A percentile compares a stretch with the other conserved stretches of the same genome.
Evolutionary conservation across 495 filamentous ascomycete genomes (phyloP).

Genomic region (Aspergillus mulundensis): DNA sequence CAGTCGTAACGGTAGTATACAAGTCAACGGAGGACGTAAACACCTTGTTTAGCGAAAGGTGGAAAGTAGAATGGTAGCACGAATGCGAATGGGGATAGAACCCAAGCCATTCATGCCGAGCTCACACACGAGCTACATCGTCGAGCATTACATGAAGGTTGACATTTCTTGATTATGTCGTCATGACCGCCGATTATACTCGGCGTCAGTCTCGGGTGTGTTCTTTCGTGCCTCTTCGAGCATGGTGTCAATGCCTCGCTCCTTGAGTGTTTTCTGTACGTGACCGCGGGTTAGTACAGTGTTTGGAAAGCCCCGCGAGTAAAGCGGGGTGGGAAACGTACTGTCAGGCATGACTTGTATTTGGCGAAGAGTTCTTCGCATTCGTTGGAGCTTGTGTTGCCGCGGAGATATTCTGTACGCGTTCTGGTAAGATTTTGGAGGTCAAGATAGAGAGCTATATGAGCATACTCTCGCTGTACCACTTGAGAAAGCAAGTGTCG

Average conservation of each 20-base stretch:
- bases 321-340: slow-evolving; percentile 47
- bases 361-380: slow-evolving; percentile 79
- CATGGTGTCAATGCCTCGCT: slow-evolving; percentile 81
- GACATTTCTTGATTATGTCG: not conserved
- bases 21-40: not conserved
- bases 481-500: slow-evolving; percentile 89
- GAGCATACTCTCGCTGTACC: slow-evolving; percentile 88
- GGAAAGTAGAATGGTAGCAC: not conserved
- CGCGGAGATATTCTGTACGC: slow-evolving; percentile 75
- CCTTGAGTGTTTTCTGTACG: slow-evolving; percentile 69
- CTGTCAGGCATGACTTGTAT: slow-evolving; percentile 76
- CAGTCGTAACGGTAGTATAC: slow-evolving; percentile 4
- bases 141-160: not conserved
- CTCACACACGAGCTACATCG: not conserved
- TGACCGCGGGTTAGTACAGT: slow-evolving; percentile 9
- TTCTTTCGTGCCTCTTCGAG: slow-evolving; percentile 79
- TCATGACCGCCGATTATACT: slow-evolving; percentile 53
- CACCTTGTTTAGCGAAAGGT: not conserved
- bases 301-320: too few species aligned
- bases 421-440: not conserved
- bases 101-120: too few species aligned
- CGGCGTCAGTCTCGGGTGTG: slow-evolving; percentile 73
- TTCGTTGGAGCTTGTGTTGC: slow-evolving; percentile 74
- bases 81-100: not conserved
- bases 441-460: not conserved